Evolutionary conservation across 1,284 basidiomycete species (phyloP), one percentile per base, ranked within the genome.

Genomic region (Apiotrichum montevideense): DNA sequence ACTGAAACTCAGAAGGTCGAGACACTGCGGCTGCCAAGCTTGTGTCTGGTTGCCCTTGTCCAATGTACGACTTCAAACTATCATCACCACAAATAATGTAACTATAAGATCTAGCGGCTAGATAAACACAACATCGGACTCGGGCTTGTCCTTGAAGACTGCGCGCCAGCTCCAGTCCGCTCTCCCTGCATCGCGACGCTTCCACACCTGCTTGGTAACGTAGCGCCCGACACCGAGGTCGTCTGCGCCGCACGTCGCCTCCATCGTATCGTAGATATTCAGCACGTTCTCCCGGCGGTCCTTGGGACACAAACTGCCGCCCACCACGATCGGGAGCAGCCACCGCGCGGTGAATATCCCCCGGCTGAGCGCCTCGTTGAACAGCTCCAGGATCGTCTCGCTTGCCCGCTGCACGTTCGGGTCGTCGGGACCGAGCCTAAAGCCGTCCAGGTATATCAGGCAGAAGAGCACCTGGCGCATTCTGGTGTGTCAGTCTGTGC

Each of bases 311-410:
- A 51, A 35, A 21, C 35, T 21, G 34, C 34, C n/a, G 15, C 50
- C 57, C 5, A 59, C 41, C 7, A 59, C 41, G 6, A 59, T 47
- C 9, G 57, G 57, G 14, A 55, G 45, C 37, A 54, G 47, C 57
- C 57, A 59, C 29, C 57, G 57, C 49, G 52, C 53, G 3, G 52
- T 58, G 57, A 54, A 58, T 35, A 55, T 51, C 7, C 54, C 57
- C 15, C 51, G 46, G 29, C 52, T 52, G 1, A 59, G 54, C 3
- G 51, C 57, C n/a, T 59, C 57, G 14, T 46, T 51, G 39, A 52
- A 55, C 5, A 59, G 51, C 47, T 59, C 57, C 11, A 59, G 54
- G 21, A 59, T 59, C 37, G 54, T 54, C 37, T 55, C 57, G 41
- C 46, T 52, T 5, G 51, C 45, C 4, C 42, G 35, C 10, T 41